Evolutionary conservation across 371 early-diverging fungal genomes (phyloP), one percentile per base, ranked within the genome.

Genomic region (Mucor circinelloides): DNA sequence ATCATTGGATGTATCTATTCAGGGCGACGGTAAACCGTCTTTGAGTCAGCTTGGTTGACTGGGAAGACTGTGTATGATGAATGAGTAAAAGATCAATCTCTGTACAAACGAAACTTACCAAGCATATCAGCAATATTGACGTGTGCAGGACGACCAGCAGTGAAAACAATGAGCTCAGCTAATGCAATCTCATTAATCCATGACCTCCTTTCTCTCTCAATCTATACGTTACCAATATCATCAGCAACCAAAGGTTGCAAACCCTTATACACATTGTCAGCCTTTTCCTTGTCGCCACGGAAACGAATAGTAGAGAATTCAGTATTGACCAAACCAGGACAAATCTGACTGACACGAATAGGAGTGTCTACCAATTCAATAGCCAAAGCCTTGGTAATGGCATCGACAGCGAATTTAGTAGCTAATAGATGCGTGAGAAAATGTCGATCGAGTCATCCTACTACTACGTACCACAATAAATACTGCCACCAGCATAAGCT

Each of bases 251-350:
- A 73, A 21, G 93, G 93, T 25, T 88, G 79, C 8, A 91, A 68
- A 2, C 97, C 95, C 63, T 87, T 83, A 71, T 94, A 96, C 1
- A 95, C 94, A 17, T 72, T 79, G 57, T 90, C 91, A 6, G 96
- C 96, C 76, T 85, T 90, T 15, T 79, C 75, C 72, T 90, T 86
- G 71, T 96, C 94, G 4, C 97, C 97, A 30, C 80, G 65, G 79
- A 92, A 96, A 23, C 97, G 83, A 17, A 97, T 84, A 13, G 91
- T 81, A 4, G 94, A 93, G 85, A 97, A 97, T 73, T 97, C 96
- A 5, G 97, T 97, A 76, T 97, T 91, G 1, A 95, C 96, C 79
- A 93, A 73, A 63, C 94, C 94, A 46, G 94, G 93, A 31, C 84
- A 84, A 30, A 94, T 90, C 65, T 85, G 85, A 23, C 88, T 88